These are phyloP conservation scores for Angophora floribunda DNA, from an alignment of 345 rosid genomes.

Conservation along the genomic window DNA sequence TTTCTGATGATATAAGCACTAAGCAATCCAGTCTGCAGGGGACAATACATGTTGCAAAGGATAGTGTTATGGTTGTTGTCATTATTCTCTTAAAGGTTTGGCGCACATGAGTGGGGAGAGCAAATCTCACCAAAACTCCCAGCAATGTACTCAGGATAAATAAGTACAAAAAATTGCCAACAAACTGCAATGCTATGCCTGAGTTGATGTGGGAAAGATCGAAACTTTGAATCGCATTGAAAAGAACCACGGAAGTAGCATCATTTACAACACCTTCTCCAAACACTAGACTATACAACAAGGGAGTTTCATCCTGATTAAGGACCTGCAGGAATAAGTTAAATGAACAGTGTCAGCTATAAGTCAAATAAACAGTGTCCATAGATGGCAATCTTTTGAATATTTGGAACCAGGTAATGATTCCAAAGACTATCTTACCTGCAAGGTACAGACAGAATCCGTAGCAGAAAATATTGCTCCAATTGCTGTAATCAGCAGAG, in stretches of 20 bases:
- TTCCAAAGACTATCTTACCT: slow-evolving; percentile 27
- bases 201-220: slow-evolving; percentile 66
- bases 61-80: not conserved
- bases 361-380: not conserved
- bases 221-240: slow-evolving; percentile 82
- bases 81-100: not conserved
- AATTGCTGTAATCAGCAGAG: slow-evolving; percentile 47
- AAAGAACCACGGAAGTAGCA: slow-evolving; percentile 96
- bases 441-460: slow-evolving; percentile 97
- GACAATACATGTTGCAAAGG: not conserved
- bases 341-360: not conserved
- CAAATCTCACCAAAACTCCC: slow-evolving; percentile 55
- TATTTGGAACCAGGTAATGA: not conserved
- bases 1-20: slow-evolving; percentile 81
- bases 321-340: slow-evolving; percentile 48
- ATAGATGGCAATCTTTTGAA: not conserved
- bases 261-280: slow-evolving; percentile 98
- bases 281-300: slow-evolving; percentile 79
- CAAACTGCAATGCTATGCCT: slow-evolving; percentile 37
- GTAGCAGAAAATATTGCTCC: slow-evolving; percentile 99
- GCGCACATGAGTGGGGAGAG: not conserved
- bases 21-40: slow-evolving; percentile 75
- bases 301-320: slow-evolving; percentile 89
- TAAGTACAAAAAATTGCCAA: slow-evolving; percentile 66
- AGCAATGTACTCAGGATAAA: slow-evolving; percentile 74